Conservation (phyloP, 768 basidiomycete genomes). For the Tulasnella sp. region DNA sequence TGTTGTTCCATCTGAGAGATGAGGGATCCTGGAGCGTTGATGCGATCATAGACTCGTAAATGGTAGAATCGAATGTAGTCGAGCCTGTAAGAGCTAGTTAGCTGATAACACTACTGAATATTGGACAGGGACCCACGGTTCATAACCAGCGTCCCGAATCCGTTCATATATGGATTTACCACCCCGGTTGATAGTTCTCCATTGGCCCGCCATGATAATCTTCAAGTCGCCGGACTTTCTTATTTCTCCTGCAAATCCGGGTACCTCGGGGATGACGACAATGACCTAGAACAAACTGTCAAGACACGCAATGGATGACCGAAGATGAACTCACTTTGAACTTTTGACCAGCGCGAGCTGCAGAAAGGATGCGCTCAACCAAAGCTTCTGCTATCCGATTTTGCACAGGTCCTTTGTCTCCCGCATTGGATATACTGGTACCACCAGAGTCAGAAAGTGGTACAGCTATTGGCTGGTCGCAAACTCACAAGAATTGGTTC, state of each 20-base stretch:
- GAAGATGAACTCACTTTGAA: constrained; percentile 47
- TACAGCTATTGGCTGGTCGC: neutral
- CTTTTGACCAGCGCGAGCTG: constrained; percentile 51
- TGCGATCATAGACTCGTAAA: constrained; percentile 66
- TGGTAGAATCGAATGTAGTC: constrained; percentile 90
- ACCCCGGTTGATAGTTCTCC: constrained; percentile 75
- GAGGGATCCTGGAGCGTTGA: constrained; percentile 14
- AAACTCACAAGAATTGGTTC: constrained; percentile 76
- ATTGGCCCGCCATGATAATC: constrained; percentile 72
- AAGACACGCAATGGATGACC: neutral
- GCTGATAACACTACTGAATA: neutral
- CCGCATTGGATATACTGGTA: constrained; percentile 63
- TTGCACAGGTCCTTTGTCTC: constrained; percentile 47
- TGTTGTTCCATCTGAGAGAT: constrained; percentile 44
- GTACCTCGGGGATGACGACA: constrained; percentile 80
- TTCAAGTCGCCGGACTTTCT: constrained; percentile 50
- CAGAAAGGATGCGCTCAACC: constrained; percentile 67
- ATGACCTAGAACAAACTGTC: constrained; percentile 43
- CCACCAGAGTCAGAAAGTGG: neutral
- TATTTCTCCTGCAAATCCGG: constrained; percentile 80
- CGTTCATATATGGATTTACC: constrained; percentile 77
- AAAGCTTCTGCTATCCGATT: constrained; percentile 78
- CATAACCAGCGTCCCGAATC: constrained; percentile 60
- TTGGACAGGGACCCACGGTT: constrained; percentile 46
- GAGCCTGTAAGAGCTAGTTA: constrained; percentile 30